Percentiles rank a stretch among this genome's conserved stretches.
phyloP scores from a whole-genome alignment of 768 basidiomycete genomes.

The Mrakia gelida region DNA sequence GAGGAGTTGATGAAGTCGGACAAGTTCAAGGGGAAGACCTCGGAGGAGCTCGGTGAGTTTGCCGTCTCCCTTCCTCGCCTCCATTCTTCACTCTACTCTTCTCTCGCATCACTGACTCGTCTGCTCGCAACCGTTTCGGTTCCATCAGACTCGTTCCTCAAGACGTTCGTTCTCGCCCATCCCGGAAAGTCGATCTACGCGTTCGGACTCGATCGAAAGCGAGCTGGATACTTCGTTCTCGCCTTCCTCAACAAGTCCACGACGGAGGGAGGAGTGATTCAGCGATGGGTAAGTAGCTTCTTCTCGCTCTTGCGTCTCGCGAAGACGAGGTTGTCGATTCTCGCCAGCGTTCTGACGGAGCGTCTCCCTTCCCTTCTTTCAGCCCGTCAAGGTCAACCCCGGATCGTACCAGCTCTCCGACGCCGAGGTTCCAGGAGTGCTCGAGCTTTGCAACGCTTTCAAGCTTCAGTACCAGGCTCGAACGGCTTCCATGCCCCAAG shows the following conservation, averaged over 20 bases:
- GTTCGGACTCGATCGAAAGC: slow-evolving; percentile 81
- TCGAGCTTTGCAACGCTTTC: slow-evolving; percentile 94
- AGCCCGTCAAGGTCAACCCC: slow-evolving; percentile 83
- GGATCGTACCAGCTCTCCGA: slow-evolving; percentile 87
- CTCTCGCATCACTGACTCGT: no score
- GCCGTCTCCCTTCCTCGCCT: no score
- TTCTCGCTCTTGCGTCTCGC: not conserved
- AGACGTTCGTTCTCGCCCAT: slow-evolving; percentile 86
- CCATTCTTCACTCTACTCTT: not conserved
- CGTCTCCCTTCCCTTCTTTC: not conserved
- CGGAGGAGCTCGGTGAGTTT: slow-evolving; percentile 80
- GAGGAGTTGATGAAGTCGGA: slow-evolving; percentile 94
- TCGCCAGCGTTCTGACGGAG: no score
- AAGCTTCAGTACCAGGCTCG: slow-evolving; percentile 54
- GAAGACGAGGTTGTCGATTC: no score
- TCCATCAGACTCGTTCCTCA: slow-evolving; percentile 69
- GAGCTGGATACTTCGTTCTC: slow-evolving; percentile 87
- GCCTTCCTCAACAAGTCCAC: slow-evolving; percentile 77
- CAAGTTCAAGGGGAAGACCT: slow-evolving; percentile 82
- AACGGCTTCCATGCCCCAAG: not conserved
- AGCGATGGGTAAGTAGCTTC: slow-evolving; percentile 73
- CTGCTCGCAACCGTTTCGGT: no score
- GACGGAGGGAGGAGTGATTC: slow-evolving; percentile 75
- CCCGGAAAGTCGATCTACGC: slow-evolving; percentile 93
- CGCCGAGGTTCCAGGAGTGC: slow-evolving; percentile 81